phyloP scores from a whole-genome alignment of 371 early-diverging fungal species.

The Zopfochytrium polystomum region DNA sequence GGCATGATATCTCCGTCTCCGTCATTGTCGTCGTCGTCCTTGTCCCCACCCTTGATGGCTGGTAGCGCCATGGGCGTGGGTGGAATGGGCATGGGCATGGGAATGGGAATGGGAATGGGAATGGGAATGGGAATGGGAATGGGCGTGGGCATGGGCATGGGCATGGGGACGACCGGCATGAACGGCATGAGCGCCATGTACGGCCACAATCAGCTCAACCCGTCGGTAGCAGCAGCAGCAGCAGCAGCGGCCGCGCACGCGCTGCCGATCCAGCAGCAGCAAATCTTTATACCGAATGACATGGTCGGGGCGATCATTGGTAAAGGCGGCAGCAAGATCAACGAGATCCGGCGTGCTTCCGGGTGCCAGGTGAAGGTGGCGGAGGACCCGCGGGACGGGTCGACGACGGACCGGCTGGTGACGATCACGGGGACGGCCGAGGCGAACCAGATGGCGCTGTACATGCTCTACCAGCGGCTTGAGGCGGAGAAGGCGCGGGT shows the following conservation, averaged over 20 bases:
- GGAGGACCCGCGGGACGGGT: conserved; percentile 30
- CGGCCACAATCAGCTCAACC: too few species aligned
- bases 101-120: too few species aligned
- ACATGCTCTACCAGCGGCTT: conserved; percentile 79
- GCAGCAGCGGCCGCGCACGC: conserved; percentile 8
- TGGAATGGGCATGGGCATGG: too few species aligned
- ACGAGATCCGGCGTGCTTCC: conserved; percentile 81
- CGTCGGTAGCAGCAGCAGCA: conserved; percentile 2
- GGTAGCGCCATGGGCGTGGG: too few species aligned
- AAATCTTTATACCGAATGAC: conserved; percentile 79
- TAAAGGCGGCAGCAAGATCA: conserved; percentile 82
- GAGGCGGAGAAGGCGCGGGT: conserved; percentile 79
- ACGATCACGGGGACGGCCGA: conserved; percentile 85
- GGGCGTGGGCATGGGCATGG: too few species aligned
- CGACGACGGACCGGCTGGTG: conserved; percentile 78
- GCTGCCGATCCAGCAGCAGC: conserved; percentile 43
- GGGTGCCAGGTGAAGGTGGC: conserved; percentile 85
- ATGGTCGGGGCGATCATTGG: conserved; percentile 89
- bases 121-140: too few species aligned
- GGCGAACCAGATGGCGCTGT: conserved; percentile 82
- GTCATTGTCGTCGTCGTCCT: too few species aligned
- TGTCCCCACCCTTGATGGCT: too few species aligned
- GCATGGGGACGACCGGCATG: too few species aligned
- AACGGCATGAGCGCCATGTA: too few species aligned
- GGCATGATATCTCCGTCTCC: too few species aligned